Evolutionary conservation across 2,329 filamentous ascomycete species (phyloP).

Genomic region (Claviceps maximensis): DNA sequence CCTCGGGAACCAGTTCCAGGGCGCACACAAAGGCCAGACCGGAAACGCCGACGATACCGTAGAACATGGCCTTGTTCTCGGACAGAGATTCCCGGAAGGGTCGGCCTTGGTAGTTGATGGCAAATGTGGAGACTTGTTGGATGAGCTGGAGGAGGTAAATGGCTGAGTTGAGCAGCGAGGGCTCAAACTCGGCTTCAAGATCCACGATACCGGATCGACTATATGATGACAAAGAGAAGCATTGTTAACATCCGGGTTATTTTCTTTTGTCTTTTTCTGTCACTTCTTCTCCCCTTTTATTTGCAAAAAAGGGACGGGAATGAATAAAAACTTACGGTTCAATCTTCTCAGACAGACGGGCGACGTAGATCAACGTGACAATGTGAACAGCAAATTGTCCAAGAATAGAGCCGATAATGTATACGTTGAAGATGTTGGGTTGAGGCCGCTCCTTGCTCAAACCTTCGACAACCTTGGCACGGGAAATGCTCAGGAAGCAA

Average conservation of each 20-base stretch:
- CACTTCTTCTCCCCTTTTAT: too few relatives aligned
- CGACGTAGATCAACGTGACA: constrained; percentile 84
- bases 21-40: constrained; percentile 88
- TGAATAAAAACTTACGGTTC: constrained; percentile 57
- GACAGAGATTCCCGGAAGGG: constrained; percentile 93
- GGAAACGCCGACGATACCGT: constrained; percentile 80
- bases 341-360: constrained; percentile 71
- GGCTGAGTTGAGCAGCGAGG: constrained; percentile 88
- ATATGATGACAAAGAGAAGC: background rate
- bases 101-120: constrained; percentile 97
- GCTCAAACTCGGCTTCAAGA: constrained; percentile 86
- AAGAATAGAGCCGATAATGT: constrained; percentile 95
- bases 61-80: constrained; percentile 98
- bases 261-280: background rate
- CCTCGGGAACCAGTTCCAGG: constrained; percentile 87
- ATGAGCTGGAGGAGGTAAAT: constrained; percentile 96
- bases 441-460: constrained; percentile 95
- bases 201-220: constrained; percentile 54
- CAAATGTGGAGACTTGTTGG: constrained; percentile 97
- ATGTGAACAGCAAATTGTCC: constrained; percentile 97
- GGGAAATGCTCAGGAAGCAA: constrained; percentile 97
- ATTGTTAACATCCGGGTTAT: constrained; percentile 13
- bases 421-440: constrained; percentile 97
- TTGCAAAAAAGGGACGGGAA: too few relatives aligned
- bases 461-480: constrained; percentile 87